Conservation (phyloP, 2,329 filamentous ascomycete species). For the Fusarium lateritium region DNA sequence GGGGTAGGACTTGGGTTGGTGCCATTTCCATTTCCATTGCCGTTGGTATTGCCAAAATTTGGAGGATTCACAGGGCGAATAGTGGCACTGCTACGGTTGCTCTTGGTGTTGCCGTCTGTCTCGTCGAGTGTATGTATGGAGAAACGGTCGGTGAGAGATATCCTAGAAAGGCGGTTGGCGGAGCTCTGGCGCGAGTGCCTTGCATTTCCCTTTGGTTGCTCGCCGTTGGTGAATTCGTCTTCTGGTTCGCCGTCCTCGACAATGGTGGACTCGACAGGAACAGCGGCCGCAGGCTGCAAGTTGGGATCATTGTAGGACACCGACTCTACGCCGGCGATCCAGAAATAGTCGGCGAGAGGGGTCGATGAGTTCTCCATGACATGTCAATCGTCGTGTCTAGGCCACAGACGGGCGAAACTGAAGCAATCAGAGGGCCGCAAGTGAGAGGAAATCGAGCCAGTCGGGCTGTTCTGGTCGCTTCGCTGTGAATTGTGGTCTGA, state of each 20-base stretch:
- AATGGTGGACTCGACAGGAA: constrained; percentile 70
- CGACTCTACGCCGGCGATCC: constrained; percentile 80
- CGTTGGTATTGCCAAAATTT: constrained; percentile 45
- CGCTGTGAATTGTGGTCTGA: constrained; percentile 27
- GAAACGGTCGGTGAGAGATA: constrained; percentile 64
- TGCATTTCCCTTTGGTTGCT: constrained; percentile 46
- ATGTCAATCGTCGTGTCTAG: constrained; percentile 55
- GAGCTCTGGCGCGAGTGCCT: constrained; percentile 75
- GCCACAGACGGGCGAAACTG: constrained; percentile 44
- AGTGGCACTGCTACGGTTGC: constrained; percentile 77
- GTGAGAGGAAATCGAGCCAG: constrained; percentile 12
- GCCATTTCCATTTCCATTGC: constrained; percentile 44
- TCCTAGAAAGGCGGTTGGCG: constrained; percentile 70
- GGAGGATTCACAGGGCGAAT: constrained; percentile 64
- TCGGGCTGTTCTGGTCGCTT: constrained; percentile 24
- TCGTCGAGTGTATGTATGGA: constrained; percentile 72
- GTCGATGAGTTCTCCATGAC: constrained; percentile 74
- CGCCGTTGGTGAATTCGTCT: constrained; percentile 54
- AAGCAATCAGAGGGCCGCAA: constrained; percentile 13
- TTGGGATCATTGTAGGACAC: constrained; percentile 73
- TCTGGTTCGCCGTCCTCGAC: constrained; percentile 74
- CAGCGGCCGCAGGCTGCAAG: constrained; percentile 46
- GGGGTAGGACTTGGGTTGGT: constrained; percentile 39
- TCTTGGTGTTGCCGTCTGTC: constrained; percentile 69
- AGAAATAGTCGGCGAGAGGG: constrained; percentile 82